Evolutionary conservation across 2,329 filamentous ascomycete species (phyloP), one percentile per base, ranked within the genome.

Genomic region (Didymella lethalis): DNA sequence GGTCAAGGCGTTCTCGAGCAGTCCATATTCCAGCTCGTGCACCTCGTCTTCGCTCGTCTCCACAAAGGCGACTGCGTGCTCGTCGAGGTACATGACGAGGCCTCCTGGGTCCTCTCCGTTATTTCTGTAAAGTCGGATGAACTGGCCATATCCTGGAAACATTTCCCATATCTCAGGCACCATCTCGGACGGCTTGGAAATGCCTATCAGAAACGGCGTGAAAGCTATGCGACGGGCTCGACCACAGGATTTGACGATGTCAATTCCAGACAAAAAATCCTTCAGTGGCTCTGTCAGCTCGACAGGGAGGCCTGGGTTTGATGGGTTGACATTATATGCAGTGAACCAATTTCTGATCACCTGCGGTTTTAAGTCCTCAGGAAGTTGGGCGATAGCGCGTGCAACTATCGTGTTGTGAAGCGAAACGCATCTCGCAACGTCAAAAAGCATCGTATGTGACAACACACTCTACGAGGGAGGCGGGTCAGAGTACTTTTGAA

Each of bases 51-150:
- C 32, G 41, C 28, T n/a, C 28, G 32, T 29, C 28, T 20, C 28
- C 20, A 53, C 29, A 38, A 46, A 53, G 23, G 40, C 32, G 29
- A 53, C 41, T 28, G 44, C 14, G 26, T 53, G 40, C 18, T 29
- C 34, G 25, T 36, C 29, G 25, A 29, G 49, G 38, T 29, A 36
- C 18, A 36, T 36, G 40, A 53, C 41, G 40, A 53, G 41, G 46
- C 49, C 49, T 28, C 41, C 23, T 10, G 49, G 41, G 6, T 53
- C 49, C 34, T 40, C 49, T 40, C 49, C 40, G 16, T 53, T 53
- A 20, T 29, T 29, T 31, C 26, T 53, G 44, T 53, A 46, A 29
- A 53, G 29, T 12, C 18, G 26, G 29, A 53, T 34, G 31, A 53
- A 53, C n/a, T 46, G 28, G 20, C 34, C 23, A 29, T 53, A 45